A percentile compares a stretch with the other conserved stretches of the same genome.
Evolutionary conservation across 768 basidiomycete species (phyloP).

Genomic region (Phallus indusiatus): DNA sequence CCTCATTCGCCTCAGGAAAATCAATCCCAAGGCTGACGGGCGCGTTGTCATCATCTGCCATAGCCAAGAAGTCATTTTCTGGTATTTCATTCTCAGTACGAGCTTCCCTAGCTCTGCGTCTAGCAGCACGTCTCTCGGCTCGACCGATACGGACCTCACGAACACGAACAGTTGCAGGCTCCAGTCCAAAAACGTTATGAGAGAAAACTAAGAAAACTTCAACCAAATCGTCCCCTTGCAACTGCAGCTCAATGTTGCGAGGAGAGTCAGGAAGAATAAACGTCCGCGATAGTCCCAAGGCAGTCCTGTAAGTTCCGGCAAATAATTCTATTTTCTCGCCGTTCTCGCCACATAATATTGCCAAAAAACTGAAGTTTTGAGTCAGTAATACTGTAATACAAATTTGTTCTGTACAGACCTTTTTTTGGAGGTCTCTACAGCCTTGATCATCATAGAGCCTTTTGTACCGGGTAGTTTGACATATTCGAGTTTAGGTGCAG

Average conservation of each 20-base stretch:
- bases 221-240: conserved; percentile 88
- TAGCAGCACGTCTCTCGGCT: conserved; percentile 76
- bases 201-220: conserved; percentile 88
- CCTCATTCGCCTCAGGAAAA: conserved; percentile 32
- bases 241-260: conserved; percentile 73
- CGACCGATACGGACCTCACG: conserved; percentile 87
- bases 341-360: conserved; percentile 85
- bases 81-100: conserved; percentile 37
- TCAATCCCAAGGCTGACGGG: conserved; percentile 58
- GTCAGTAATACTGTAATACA: neutral
- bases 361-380: conserved; percentile 56
- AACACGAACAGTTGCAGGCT: conserved; percentile 90
- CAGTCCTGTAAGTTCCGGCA: conserved; percentile 85
- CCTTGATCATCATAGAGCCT: conserved; percentile 71
- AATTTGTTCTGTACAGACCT: conserved; percentile 38
- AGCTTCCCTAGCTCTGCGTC: conserved; percentile 66
- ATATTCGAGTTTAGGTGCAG: conserved; percentile 82
- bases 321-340: conserved; percentile 92
- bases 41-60: conserved; percentile 41
- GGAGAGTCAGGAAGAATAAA: conserved; percentile 91
- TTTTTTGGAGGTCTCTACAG: conserved; percentile 84
- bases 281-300: conserved; percentile 81
- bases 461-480: conserved; percentile 90
- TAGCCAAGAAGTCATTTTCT: conserved; percentile 12
- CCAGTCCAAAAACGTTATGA: conserved; percentile 86